These are phyloP conservation scores for Rhodamnia argentea DNA, from an alignment of 345 rosid genomes.

Conservation along the genomic window DNA sequence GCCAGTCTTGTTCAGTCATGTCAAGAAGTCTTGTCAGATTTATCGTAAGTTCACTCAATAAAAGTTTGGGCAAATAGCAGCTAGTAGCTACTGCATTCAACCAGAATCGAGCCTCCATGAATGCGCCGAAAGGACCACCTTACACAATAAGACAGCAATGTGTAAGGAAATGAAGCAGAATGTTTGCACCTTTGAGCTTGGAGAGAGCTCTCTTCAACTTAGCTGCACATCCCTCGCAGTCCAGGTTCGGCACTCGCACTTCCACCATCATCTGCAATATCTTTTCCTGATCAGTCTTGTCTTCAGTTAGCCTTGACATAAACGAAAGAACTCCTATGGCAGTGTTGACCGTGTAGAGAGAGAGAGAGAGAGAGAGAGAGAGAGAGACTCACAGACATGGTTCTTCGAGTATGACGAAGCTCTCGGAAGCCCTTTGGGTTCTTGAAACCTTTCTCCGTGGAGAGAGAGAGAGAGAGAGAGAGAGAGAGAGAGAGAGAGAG, in stretches of 20 bases:
- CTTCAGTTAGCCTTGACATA: not conserved
- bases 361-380: not conserved
- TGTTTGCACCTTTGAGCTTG: constrained; percentile 70
- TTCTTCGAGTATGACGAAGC: not conserved
- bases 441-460: not conserved
- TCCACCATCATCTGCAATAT: constrained; percentile 50
- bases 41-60: not conserved
- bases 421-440: not conserved
- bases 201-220: constrained; percentile 73
- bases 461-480: not conserved
- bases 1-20: not conserved
- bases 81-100: not conserved
- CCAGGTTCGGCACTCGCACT: constrained; percentile 85
- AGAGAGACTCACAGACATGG: not conserved
- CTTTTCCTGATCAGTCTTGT: not conserved
- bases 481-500: not conserved
- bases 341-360: not conserved
- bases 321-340: not conserved
- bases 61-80: not conserved
- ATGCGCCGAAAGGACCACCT: not conserved
- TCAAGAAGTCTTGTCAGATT: not conserved
- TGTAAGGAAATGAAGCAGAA: not conserved
- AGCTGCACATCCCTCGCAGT: constrained; percentile 88
- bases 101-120: not conserved
- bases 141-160: not conserved